A percentile compares a stretch with the other conserved stretches of the same genome.
Conservation (phyloP, 176 grass and related monocot genomes). For the Ananas comosus region DNA sequence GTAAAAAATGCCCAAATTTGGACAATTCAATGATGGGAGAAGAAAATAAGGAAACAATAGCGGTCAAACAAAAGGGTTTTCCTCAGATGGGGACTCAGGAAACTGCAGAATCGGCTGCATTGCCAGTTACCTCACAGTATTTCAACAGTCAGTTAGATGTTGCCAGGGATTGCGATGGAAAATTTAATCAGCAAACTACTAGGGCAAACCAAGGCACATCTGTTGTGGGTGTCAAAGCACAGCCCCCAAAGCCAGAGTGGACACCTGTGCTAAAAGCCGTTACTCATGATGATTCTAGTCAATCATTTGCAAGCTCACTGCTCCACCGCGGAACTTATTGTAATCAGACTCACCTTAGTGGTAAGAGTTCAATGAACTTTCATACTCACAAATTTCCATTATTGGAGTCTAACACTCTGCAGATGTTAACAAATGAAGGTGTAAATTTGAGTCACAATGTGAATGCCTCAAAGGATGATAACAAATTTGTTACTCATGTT, state of each 20-base stretch:
- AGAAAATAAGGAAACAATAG: conserved; percentile 34
- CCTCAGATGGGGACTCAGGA: conserved; percentile 38
- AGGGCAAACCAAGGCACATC: conserved; percentile 32
- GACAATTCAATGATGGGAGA: conserved; percentile 42
- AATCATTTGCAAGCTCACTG: conserved; percentile 20
- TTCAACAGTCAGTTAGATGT: conserved; percentile 32
- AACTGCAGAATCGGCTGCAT: conserved; percentile 15
- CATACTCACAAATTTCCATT: conserved; percentile 2
- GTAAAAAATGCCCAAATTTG: conserved; percentile 35
- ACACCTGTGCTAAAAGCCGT: conserved; percentile 16
- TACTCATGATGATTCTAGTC: conserved; percentile 38
- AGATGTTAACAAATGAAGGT: conserved; percentile 29
- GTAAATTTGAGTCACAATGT: conserved; percentile 27
- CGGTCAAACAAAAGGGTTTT: conserved; percentile 26
- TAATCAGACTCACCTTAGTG: conserved; percentile 2
- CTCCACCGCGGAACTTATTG: conserved; percentile 14
- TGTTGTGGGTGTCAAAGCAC: conserved; percentile 33
- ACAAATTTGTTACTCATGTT: conserved; percentile 7
- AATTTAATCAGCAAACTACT: conserved; percentile 30
- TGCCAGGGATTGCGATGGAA: conserved; percentile 29
- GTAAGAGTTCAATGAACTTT: background rate
- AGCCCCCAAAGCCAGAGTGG: conserved; percentile 27
- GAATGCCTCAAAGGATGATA: conserved; percentile 11
- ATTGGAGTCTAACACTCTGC: conserved; percentile 13
- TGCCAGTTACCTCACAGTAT: conserved; percentile 22